Evolutionary conservation across 441 rosid genomes (phyloP).

Genomic region (Capsella rubella): DNA sequence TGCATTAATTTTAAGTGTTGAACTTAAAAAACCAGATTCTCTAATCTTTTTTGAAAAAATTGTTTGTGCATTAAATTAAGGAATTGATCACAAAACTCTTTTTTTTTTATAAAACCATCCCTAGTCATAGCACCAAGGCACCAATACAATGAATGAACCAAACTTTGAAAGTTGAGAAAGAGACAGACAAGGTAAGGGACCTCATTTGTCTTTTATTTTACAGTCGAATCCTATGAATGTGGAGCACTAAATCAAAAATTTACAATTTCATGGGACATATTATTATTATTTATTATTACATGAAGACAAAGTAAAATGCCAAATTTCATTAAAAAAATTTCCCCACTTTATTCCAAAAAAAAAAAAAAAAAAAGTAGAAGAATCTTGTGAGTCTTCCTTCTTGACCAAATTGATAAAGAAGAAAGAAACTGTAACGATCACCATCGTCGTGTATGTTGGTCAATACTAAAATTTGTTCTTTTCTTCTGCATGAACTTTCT

Average conservation of each 20-base stretch:
- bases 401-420: constrained; percentile 10
- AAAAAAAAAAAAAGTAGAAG: not conserved
- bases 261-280: constrained; percentile 29
- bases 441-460: not conserved
- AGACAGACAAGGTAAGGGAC: constrained; percentile 8
- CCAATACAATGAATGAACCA: constrained; percentile 5
- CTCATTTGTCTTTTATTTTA: constrained; percentile 17
- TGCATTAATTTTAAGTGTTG: constrained; percentile 31
- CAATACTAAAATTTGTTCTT: not conserved
- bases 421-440: not conserved
- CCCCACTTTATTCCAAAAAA: constrained; percentile 20
- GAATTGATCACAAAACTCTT: constrained; percentile 1
- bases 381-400: constrained; percentile 4
- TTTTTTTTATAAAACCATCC: too few species aligned
- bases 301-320: constrained; percentile 28
- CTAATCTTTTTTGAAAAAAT: not conserved
- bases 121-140: not conserved
- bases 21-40: constrained; percentile 22
- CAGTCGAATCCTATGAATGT: constrained; percentile 42
- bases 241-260: constrained; percentile 18
- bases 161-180: constrained; percentile 22
- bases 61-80: constrained; percentile 16
- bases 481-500: not conserved
- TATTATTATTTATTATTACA: not conserved
- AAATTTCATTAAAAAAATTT: not conserved